Evolutionary conservation across 192 early-diverging fungal genomes (phyloP).

Genomic region (Pilobolus umbonatus): DNA sequence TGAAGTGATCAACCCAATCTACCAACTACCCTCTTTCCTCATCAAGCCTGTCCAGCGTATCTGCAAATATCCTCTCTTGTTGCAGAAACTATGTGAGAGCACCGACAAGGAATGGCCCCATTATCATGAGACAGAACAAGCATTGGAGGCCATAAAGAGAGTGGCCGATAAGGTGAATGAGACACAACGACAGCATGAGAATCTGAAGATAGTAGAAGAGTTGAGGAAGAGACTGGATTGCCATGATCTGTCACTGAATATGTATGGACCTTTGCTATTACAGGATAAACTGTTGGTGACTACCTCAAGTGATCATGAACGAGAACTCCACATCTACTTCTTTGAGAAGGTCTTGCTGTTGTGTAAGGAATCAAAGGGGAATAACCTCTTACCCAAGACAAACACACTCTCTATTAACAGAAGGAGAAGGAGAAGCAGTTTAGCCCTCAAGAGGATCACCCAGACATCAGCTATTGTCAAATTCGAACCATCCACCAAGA

Average conservation of each 20-base stretch:
- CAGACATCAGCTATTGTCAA: neutral
- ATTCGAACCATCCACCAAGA: slow-evolving; percentile 13
- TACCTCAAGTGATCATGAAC: slow-evolving; percentile 62
- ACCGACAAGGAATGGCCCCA: slow-evolving; percentile 47
- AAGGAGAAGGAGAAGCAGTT: slow-evolving; percentile 40
- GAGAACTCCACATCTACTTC: slow-evolving; percentile 80
- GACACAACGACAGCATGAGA: slow-evolving; percentile 80
- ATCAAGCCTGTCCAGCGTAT: slow-evolving; percentile 97
- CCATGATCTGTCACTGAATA: slow-evolving; percentile 69
- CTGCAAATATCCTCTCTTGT: slow-evolving; percentile 93
- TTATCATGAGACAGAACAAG: slow-evolving; percentile 60
- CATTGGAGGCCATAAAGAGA: slow-evolving; percentile 73
- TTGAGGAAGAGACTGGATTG: slow-evolving; percentile 82
- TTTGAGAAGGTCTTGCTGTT: slow-evolving; percentile 91
- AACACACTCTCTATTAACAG: slow-evolving; percentile 37
- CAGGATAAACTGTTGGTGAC: slow-evolving; percentile 42
- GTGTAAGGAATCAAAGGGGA: slow-evolving; percentile 78
- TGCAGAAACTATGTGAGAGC: slow-evolving; percentile 63
- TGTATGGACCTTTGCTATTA: slow-evolving; percentile 75
- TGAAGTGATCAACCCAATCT: slow-evolving; percentile 74
- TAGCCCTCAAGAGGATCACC: slow-evolving; percentile 61
- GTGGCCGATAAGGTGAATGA: slow-evolving; percentile 92
- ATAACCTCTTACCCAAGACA: slow-evolving; percentile 21
- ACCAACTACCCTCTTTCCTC: slow-evolving; percentile 82
- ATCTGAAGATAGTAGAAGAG: slow-evolving; percentile 70